Base-by-base conservation (phyloP, 2,329 filamentous ascomycete species). In the Clonostachys chloroleuca region DNA sequence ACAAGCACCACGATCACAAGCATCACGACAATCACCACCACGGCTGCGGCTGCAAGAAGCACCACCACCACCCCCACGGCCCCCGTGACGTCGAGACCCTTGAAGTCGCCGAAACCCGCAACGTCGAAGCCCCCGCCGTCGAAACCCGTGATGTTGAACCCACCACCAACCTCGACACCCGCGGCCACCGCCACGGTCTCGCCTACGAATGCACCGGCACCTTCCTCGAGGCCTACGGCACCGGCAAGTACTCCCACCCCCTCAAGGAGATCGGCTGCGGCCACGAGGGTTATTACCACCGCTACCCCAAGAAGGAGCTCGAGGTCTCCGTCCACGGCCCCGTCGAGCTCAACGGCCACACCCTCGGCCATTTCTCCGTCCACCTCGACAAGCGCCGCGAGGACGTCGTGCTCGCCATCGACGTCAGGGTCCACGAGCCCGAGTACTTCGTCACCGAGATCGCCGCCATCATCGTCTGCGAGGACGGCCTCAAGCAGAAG, bases 391-490 rank as follows among this genome's bases (percentile, higher is more conserved):
- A 51, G 49, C 6, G 42, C 14, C 30, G 37, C 43, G 36, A 43
- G 16, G n/a, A 43, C 34, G 40, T 44, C 43, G 16, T 44, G 17
- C 37, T 51, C 17, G 17, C 41, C 46, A 42, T 51, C 49, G 39
- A 46, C 39, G 40, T 51, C 49, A 39, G 47, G 20, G 43, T 51
- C 40, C 34, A 39, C 35, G 42, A 48, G 17, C 33, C 40, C 16
- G 34, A 43, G 16, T 51, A 37, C 46, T 46, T 48, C 43, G 49
- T 51, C 33, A 39, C 41, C 43, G 49, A 51, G 49, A 39, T 45
- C 34, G 49, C 49, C 10, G 49, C 43, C 46, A 46, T 48, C 46
- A 46, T 51, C 35, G 46, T 45, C 14, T 51, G 49, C 49, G 42
- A 46, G 34, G 46, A 41, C 14, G 46, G 49, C 39, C 33, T 45